Percentiles rank a stretch among this genome's conserved stretches.
phyloP scores from a whole-genome alignment of 2,329 filamentous ascomycete species.

The Talaromyces piceae region DNA sequence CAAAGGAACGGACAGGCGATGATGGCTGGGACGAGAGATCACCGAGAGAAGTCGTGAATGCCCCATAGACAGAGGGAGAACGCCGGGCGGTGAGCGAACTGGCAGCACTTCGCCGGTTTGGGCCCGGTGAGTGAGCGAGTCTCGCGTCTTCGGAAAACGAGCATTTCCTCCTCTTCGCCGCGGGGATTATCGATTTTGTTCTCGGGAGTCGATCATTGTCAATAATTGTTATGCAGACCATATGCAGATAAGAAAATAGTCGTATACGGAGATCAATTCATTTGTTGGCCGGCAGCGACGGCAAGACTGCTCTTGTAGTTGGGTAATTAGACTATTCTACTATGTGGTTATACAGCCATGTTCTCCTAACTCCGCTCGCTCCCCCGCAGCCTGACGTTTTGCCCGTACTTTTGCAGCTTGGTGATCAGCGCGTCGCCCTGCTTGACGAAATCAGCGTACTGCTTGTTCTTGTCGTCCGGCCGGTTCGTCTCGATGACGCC shows the following conservation, averaged over 20 bases:
- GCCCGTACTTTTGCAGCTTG: constrained; percentile 98
- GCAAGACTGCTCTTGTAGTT: background rate
- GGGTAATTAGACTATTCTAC: too few species aligned
- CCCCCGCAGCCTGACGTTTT: constrained; percentile 85
- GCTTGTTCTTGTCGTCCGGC: constrained; percentile 98
- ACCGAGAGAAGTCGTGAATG: too few species aligned
- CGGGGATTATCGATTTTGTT: too few species aligned
- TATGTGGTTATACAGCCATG: background rate
- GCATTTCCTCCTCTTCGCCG: too few species aligned
- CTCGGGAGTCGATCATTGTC: too few species aligned
- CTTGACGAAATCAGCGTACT: constrained; percentile 96
- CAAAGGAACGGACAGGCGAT: background rate
- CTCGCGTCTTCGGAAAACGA: background rate
- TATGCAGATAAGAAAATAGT: too few species aligned
- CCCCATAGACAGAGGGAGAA: background rate
- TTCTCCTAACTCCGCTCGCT: constrained; percentile 78
- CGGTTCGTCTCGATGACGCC: constrained; percentile 97
- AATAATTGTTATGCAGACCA: background rate
- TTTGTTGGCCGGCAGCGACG: background rate
- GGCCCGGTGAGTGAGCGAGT: background rate
- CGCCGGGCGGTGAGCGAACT: background rate
- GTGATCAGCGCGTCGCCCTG: constrained; percentile 97
- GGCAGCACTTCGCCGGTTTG: background rate
- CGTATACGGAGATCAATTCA: background rate
- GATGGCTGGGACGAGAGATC: too few species aligned